phyloP scores from a whole-genome alignment of 1,139 yeast species.

The Candida neerlandica region DNA sequence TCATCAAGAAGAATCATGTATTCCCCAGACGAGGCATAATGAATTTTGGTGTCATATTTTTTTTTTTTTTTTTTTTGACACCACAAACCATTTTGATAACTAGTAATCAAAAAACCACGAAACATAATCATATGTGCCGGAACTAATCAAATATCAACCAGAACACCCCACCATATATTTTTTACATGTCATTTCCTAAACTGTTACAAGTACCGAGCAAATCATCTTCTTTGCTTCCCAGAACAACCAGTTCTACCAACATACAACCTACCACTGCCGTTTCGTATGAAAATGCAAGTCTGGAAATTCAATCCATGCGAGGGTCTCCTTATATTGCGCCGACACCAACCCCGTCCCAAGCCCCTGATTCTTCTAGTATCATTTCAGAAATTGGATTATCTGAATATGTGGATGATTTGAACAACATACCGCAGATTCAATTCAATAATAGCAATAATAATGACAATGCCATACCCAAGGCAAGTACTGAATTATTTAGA shows the following conservation, averaged over 20 bases:
- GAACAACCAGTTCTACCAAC: conserved; percentile 4
- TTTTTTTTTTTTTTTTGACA: no score
- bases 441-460: conserved; percentile 4
- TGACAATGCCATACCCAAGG: background rate
- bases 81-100: background rate
- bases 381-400: conserved; percentile 10
- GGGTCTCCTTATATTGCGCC: conserved; percentile 11
- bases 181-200: conserved; percentile 7
- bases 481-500: conserved; percentile 8
- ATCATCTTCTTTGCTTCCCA: conserved; percentile 7
- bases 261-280: conserved; percentile 14
- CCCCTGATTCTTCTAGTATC: conserved; percentile 8
- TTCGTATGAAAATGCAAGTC: conserved; percentile 14
- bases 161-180: background rate
- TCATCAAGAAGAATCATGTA: no score
- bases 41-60: no score
- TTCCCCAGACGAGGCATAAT: no score
- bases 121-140: background rate
- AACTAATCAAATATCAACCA: background rate
- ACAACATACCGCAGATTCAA: conserved; percentile 4
- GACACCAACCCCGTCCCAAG: conserved; percentile 2
- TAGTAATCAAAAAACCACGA: background rate
- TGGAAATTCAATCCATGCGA: conserved; percentile 13
- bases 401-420: conserved; percentile 10
- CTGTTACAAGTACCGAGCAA: conserved; percentile 7